Conservation (phyloP, 2,329 filamentous ascomycete genomes). For the Coniochaeta ligniaria region DNA sequence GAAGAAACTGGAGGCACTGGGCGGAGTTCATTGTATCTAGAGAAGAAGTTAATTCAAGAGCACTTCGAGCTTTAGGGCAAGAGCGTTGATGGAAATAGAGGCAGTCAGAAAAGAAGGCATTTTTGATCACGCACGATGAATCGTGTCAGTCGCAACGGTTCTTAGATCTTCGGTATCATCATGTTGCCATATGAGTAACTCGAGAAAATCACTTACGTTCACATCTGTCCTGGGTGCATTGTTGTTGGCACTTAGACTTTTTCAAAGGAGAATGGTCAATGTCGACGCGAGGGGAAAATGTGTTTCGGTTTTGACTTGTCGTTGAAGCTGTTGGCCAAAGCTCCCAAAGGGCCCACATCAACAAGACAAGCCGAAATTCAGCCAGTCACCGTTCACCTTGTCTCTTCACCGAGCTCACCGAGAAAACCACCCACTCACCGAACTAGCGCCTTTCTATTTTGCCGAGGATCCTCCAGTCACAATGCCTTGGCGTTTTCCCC, state of each 20-base stretch:
- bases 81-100: background rate
- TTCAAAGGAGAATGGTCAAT: background rate
- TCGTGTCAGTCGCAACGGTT: conserved; percentile 53
- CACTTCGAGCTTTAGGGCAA: background rate
- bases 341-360: background rate
- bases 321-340: background rate
- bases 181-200: conserved; percentile 15
- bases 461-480: background rate
- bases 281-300: background rate
- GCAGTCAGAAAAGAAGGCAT: conserved; percentile 39
- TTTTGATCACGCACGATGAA: conserved; percentile 43
- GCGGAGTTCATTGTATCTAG: conserved; percentile 33
- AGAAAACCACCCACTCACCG: background rate
- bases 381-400: background rate
- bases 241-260: background rate
- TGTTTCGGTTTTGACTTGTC: background rate
- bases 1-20: conserved; percentile 41
- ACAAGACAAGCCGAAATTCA: background rate
- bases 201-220: background rate
- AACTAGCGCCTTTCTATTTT: background rate
- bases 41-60: background rate
- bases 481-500: background rate
- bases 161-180: conserved; percentile 46
- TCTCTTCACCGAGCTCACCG: background rate
- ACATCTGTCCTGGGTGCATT: background rate